These are phyloP conservation scores for Babesia ovis DNA, from an alignment of 169 alveolate genomes.

Conservation along the genomic window DNA sequence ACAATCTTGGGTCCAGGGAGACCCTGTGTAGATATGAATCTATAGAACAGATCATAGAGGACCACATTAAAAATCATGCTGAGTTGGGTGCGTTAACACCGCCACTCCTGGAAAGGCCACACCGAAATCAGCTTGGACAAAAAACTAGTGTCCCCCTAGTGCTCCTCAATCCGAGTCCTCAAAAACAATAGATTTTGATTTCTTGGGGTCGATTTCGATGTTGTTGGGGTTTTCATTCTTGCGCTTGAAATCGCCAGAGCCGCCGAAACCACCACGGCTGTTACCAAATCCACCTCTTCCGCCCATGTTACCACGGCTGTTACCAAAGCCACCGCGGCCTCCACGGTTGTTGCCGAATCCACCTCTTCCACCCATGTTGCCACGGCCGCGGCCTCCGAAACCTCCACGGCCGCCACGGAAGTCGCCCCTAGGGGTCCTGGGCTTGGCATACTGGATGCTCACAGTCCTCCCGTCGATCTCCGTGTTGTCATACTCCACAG, in stretches of 20 bases:
- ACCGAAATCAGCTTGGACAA: too few relatives aligned
- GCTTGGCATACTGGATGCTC: slow-evolving; percentile 76
- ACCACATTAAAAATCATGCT: too few relatives aligned
- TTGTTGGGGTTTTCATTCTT: neutral
- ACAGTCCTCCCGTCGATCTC: slow-evolving; percentile 81
- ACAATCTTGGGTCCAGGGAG: too few relatives aligned
- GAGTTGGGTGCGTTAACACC: too few relatives aligned
- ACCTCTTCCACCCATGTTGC: slow-evolving; percentile 74
- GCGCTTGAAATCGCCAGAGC: slow-evolving; percentile 7
- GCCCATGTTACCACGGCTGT: slow-evolving; percentile 80
- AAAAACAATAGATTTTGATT: slow-evolving; percentile 63
- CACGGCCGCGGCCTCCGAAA: slow-evolving; percentile 77
- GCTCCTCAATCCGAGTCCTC: slow-evolving; percentile 52
- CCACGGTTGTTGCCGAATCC: slow-evolving; percentile 64
- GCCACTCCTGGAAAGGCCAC: too few relatives aligned
- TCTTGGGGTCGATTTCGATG: slow-evolving; percentile 44
- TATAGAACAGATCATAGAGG: too few relatives aligned
- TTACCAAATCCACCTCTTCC: slow-evolving; percentile 72
- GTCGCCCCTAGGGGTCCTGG: slow-evolving; percentile 72
- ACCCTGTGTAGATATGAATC: too few relatives aligned
- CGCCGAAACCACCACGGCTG: slow-evolving; percentile 16
- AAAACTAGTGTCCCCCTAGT: too few relatives aligned
- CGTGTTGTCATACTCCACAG: slow-evolving; percentile 77
- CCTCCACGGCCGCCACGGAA: slow-evolving; percentile 73
- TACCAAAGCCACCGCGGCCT: slow-evolving; percentile 45